Base-by-base conservation (phyloP, 2,329 filamentous ascomycete genomes). In the Sporothrix brasiliensis region DNA sequence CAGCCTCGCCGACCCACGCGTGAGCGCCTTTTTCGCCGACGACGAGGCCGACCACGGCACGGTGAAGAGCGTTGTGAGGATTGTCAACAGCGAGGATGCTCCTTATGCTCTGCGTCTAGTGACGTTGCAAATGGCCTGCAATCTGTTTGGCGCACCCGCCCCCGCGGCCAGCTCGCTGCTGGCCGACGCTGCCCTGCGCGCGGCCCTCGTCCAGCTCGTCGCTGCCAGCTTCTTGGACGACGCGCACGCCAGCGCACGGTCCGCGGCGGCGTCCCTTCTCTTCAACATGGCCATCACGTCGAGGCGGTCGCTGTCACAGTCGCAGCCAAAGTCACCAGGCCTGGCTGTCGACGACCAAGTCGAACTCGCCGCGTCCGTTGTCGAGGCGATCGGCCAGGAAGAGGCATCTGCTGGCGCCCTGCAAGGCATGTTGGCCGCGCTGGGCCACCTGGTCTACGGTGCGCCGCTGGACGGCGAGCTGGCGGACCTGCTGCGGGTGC, bases 61-160 rank as follows among this genome's bases (percentile, higher is more conserved):
- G 0, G 81, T 94, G 16, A 77, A 84, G 47, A 82, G 86, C 0
- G 79, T 97, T 2, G 78, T 93, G 3, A 79, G 85, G 3, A 81
- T 87, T 50, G 86, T 92, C 58, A 88, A 86, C 73, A 78, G 81
- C 6, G 83, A 86, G 44, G 77, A 81, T 10, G 79, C 82, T 0
- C 92, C 93, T 0, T 97, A 97, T 77, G 89, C 92, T 4, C 85
- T 96, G 1, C 90, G 93, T 16, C 87, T 97, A 1, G 92, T 97
- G 19, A 91, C 92, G 0, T 81, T 97, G 27, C 94, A 97, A 75
- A 86, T 94, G 76, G 86, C 88, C 1, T 96, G 93, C 80, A 97
- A 97, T 76, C 83, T 97, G 54, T 97, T 97, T 81, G 58, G 58
- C 13, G 58, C 58, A 7, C 58, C 89, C 88, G 0, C 90, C 90